phyloP scores from a whole-genome alignment of 768 basidiomycete species.

The Tubosaeta brunneosetosa region DNA sequence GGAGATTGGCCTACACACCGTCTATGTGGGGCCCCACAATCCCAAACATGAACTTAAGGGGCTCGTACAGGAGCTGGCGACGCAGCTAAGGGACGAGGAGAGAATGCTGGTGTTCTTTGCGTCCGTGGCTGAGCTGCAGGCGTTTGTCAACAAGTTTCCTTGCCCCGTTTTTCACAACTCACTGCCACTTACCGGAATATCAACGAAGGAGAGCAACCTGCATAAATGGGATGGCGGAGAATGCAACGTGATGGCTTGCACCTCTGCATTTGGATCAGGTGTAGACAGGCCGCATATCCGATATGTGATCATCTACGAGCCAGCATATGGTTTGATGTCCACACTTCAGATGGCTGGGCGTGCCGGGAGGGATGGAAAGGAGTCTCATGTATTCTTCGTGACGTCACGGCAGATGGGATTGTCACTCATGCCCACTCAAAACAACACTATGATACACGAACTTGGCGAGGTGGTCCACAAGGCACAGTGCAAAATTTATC shows the following conservation, averaged over 20 bases:
- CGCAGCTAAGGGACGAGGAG: background rate
- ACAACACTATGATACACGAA: too few species aligned
- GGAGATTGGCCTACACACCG: background rate
- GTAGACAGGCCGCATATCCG: background rate
- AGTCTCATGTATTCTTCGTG: background rate
- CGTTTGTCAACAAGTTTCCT: background rate
- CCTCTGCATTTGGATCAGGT: background rate
- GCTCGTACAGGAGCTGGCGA: background rate
- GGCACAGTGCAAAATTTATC: too few species aligned
- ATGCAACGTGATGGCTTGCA: background rate
- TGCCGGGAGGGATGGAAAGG: background rate
- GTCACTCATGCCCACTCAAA: too few species aligned
- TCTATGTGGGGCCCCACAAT: background rate
- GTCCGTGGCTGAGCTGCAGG: background rate
- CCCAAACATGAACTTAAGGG: background rate
- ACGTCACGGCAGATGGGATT: background rate
- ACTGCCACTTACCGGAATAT: background rate
- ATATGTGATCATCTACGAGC: background rate
- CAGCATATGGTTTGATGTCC: background rate
- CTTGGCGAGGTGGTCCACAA: too few species aligned
- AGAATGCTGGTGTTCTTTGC: background rate
- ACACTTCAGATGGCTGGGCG: background rate
- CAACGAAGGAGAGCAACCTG: background rate
- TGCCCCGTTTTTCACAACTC: too few species aligned
- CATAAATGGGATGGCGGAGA: background rate